Evolutionary conservation across 2,329 filamentous ascomycete genomes (phyloP), one percentile per base, ranked within the genome.

Genomic region (Magnaporthiopsis poae): DNA sequence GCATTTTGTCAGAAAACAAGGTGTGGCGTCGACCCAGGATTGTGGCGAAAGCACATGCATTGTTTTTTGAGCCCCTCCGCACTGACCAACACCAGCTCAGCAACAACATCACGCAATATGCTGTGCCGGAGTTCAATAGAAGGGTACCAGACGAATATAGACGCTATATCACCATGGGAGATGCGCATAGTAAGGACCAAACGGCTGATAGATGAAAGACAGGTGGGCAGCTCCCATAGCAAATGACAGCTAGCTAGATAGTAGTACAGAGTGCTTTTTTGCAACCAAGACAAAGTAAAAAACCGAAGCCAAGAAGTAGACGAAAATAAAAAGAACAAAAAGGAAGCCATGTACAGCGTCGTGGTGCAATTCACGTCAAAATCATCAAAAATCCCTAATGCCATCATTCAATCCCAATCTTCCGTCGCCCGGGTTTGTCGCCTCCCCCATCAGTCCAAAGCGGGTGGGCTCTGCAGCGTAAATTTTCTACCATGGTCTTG

Each of bases 1-100:
- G 60, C 60, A 61, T 64, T 64, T 64, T 64, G 39, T 52, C 29
- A 27, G 15, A 21, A 39, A 52, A 21, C 62, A 31, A n/a, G 39
- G 36, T 64, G 62, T 64, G 62, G 62, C 62, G 62, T 64, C 18
- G 46, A 56, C 21, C 13, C 5, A 46, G 46, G 25, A 56, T 5
- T 56, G 46, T 56, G 46, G 46, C 46, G 46, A 56, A n/a, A 56
- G 31, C 31, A 31, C 31, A 31, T 31, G 31, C 5, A n/a, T n/a
- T n/a, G n/a, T 31, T 31, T 31, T 31, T 52, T 21, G 39, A 5
- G 39, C 39, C 4, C 39, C 39, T 52, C 39, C 31, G 31, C 31
- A 31, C 31, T 31, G 31, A 52, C 39, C 5, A 11, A 52, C 39
- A 52, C 39, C 7, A 46, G 3, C 39, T 18, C 13, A 21, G 27